Conservation (phyloP, 257 asterid species). For the Scutellaria barbata region DNA sequence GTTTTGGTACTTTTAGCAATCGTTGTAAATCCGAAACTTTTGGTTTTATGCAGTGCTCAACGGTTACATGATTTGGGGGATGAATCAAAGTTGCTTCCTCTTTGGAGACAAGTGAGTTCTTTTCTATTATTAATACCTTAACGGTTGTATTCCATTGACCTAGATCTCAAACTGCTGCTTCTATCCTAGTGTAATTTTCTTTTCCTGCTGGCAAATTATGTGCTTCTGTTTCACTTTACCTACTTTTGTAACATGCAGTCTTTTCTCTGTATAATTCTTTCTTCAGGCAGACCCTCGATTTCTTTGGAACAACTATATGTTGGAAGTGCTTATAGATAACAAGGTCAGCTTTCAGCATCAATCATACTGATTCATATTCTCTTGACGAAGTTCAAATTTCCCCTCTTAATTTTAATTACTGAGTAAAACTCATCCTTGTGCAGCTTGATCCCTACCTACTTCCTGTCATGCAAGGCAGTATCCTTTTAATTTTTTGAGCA, state of each 20-base stretch:
- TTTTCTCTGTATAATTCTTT: conserved; percentile 30
- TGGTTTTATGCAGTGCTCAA: conserved; percentile 70
- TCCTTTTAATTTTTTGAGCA: conserved; percentile 54
- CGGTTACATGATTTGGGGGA: conserved; percentile 90
- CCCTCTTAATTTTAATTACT: conserved; percentile 32
- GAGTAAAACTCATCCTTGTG: conserved; percentile 44
- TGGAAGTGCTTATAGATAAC: conserved; percentile 92
- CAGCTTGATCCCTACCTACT: conserved; percentile 96
- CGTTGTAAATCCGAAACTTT: conserved; percentile 20
- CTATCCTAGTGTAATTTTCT: conserved; percentile 15
- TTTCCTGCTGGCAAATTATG: conserved; percentile 17
- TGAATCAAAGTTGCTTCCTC: conserved; percentile 92
- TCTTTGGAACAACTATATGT: conserved; percentile 95
- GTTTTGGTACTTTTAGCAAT: conserved; percentile 31
- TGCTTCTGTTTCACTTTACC: conserved; percentile 24
- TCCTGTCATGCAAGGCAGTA: conserved; percentile 99
- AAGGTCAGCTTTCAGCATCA: conserved; percentile 60
- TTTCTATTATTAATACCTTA: neutral
- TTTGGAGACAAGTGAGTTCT: conserved; percentile 95
- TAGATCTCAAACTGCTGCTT: conserved; percentile 23
- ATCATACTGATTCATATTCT: conserved; percentile 20
- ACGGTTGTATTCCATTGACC: too few species aligned
- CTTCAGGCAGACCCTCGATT: conserved; percentile 97
- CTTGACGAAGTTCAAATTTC: conserved; percentile 22
- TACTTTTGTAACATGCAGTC: conserved; percentile 8